Evolutionary conservation across 148 eudicot genomes (phyloP).

Genomic region (Rhododendron ovatum): DNA sequence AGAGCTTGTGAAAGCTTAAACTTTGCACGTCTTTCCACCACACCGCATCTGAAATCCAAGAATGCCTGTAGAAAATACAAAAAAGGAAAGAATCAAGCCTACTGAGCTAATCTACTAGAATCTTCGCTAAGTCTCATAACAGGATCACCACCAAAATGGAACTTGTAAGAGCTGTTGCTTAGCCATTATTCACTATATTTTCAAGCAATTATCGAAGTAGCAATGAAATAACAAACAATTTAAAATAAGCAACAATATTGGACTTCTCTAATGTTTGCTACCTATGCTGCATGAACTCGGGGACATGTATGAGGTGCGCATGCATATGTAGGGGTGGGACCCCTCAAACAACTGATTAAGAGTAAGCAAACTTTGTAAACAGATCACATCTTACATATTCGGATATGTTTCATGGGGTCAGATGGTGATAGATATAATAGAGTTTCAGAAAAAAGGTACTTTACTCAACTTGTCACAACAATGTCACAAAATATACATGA

Average conservation of each 20-base stretch:
- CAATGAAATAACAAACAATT: neutral
- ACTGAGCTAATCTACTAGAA: neutral
- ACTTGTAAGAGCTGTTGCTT: neutral
- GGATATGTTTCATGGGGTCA: neutral
- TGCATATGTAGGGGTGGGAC: neutral
- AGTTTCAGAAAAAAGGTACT: neutral
- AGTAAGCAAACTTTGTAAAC: neutral
- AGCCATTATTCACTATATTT: neutral
- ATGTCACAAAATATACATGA: neutral
- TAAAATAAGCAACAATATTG: neutral
- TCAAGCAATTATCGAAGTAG: neutral
- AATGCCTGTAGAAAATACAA: constrained; percentile 57
- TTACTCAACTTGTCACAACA: neutral
- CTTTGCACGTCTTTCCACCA: constrained; percentile 78
- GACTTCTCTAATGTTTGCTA: neutral
- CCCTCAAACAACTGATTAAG: neutral
- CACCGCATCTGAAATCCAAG: constrained; percentile 84
- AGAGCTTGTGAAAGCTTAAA: constrained; percentile 79
- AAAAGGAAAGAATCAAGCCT: neutral
- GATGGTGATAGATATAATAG: neutral
- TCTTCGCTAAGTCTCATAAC: neutral
- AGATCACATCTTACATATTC: neutral
- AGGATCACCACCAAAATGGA: neutral
- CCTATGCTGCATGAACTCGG: neutral
- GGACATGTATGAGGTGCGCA: neutral